A percentile compares a stretch with the other conserved stretches of the same genome.
phyloP scores from a whole-genome alignment of 164 flowering plant genomes.

The Santalum album region DNA sequence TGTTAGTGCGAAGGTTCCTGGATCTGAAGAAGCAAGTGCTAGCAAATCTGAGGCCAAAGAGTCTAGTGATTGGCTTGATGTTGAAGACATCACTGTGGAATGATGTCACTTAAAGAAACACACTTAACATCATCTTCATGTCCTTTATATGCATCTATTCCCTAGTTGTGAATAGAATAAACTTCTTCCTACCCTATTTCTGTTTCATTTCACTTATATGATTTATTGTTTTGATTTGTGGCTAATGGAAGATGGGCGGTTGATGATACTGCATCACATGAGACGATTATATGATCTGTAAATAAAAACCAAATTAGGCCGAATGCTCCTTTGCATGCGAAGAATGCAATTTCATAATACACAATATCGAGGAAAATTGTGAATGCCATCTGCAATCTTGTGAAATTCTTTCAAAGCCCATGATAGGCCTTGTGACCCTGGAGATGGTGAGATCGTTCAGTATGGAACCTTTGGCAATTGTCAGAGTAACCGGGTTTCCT shows the following conservation, averaged over 20 bases:
- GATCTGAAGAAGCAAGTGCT: constrained; percentile 19
- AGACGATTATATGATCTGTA: constrained; percentile 15
- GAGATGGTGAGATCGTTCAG: too few relatives aligned
- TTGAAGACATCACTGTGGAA: constrained; percentile 52
- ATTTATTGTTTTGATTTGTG: constrained; percentile 3
- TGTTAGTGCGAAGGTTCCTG: constrained; percentile 11
- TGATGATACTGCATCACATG: constrained; percentile 3
- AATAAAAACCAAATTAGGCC: constrained; percentile 14
- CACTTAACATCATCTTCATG: background rate
- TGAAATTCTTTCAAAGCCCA: too few relatives aligned
- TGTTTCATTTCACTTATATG: too few relatives aligned
- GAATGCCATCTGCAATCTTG: too few relatives aligned
- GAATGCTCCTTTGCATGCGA: constrained; percentile 3
- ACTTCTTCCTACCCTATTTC: too few relatives aligned
- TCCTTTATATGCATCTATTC: too few relatives aligned
- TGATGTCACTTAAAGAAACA: constrained; percentile 11
- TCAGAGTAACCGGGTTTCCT: too few relatives aligned
- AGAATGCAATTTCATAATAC: background rate
- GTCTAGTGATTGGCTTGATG: constrained; percentile 68
- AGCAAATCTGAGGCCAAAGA: constrained; percentile 33
- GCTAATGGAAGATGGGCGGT: constrained; percentile 10
- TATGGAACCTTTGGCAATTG: too few relatives aligned
- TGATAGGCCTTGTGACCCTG: too few relatives aligned
- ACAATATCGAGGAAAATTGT: background rate
- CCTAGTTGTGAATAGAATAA: too few relatives aligned